Base-by-base conservation (phyloP, 1,284 basidiomycete genomes). In the Trichosporon ovoides region DNA sequence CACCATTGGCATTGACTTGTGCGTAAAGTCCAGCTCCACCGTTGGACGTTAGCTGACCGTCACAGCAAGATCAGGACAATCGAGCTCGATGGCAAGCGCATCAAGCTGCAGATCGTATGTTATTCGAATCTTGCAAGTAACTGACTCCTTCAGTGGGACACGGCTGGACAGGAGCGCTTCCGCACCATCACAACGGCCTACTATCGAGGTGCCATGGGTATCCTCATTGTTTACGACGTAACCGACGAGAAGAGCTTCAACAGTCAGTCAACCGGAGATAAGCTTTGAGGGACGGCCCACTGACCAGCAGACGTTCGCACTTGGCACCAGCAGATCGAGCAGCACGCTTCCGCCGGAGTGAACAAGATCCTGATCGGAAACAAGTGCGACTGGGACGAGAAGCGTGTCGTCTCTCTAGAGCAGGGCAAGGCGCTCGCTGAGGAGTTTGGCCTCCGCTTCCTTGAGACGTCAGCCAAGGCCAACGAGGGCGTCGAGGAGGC, bases 151-250 rank as follows among this genome's bases (percentile, higher is more conserved):
- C 54, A 93, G 92, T 97, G 93, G 93, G 94, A 97, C 74, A 98
- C 96, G 60, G 96, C 96, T 52, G 95, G 96, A 38, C 96, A 98
- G 81, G 96, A 99, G 81, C 88, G 96, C 22, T 99, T 99, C 83
- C 84, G 95, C 72, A 98, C 96, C 46, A 99, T 99, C 78, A 98
- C 96, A 43, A 97, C 95, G 10, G 94, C 96, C n/a, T 99, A 99
- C 80, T 99, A 99, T 82, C 88, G 96, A 68, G 96, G 96, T 48
- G 96, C 96, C 16, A 98, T 98, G 95, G 96, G 96, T 56, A 99
- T 98, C 72, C 82, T 99, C 57, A 84, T 99, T 59, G 95, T 98
- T 6, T 99, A 98, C 79, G 96, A 98, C 75, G 93, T 98, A 38
- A 98, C 96, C 31, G 95, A 98, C 78, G 92, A 97, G 78, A 87